Conservation (phyloP, 352 stramenopile species). For the Elongisporangium senticosum region DNA sequence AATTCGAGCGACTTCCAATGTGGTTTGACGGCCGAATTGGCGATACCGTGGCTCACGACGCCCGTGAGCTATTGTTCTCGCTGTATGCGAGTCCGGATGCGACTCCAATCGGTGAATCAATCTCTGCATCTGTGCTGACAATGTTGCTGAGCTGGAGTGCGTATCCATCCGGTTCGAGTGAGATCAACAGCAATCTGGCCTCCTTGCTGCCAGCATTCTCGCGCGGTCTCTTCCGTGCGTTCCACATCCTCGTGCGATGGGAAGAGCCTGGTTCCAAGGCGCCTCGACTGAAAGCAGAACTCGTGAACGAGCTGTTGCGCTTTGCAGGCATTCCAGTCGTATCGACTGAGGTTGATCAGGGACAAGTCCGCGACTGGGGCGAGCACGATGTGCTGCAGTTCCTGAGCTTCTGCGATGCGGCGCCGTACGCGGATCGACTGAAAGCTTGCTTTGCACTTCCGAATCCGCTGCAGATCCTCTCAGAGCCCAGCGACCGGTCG, state of each 20-base stretch:
- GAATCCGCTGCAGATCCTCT: conserved; percentile 36
- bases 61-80: conserved; percentile 19
- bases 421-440: conserved; percentile 4
- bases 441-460: conserved; percentile 26
- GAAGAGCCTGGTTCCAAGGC: conserved; percentile 2
- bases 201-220: conserved; percentile 30
- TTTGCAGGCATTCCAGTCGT: conserved; percentile 6
- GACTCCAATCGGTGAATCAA: not conserved
- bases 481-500: conserved; percentile 5
- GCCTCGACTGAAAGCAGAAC: not conserved
- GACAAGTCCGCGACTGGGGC: not conserved
- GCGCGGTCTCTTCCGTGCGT: conserved; percentile 32
- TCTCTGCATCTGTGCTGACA: conserved; percentile 9
- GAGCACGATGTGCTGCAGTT: conserved; percentile 14
- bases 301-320: conserved; percentile 15
- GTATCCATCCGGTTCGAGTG: conserved; percentile 19
- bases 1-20: conserved; percentile 30
- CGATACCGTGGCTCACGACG: conserved; percentile 10
- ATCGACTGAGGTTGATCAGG: not conserved
- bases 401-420: conserved; percentile 24
- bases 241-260: conserved; percentile 17
- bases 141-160: conserved; percentile 39
- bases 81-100: conserved; percentile 18
- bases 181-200: conserved; percentile 24
- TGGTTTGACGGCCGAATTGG: conserved; percentile 31